These are phyloP conservation scores for Kuraishia cidri DNA, from an alignment of 805 yeast genomes.

Conservation along the genomic window DNA sequence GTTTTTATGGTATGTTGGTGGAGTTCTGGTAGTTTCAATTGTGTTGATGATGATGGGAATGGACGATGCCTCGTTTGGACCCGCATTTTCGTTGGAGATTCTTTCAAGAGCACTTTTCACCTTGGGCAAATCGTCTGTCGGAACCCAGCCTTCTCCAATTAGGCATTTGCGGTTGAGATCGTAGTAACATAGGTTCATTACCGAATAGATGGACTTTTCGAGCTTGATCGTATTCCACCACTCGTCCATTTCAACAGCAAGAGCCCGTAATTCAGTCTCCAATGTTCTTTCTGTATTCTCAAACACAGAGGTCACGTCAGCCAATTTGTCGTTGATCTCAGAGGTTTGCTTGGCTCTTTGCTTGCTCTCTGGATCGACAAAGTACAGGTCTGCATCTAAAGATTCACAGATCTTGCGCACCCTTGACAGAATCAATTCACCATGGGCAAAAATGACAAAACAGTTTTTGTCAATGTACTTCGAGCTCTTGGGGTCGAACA, in stretches of 20 bases:
- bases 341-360: conserved; percentile 26
- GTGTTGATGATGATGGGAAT: conserved; percentile 38
- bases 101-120: conserved; percentile 35
- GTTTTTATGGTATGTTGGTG: conserved; percentile 64
- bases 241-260: conserved; percentile 47
- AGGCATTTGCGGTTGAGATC: conserved; percentile 58
- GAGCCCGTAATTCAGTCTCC: conserved; percentile 56
- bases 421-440: conserved; percentile 60
- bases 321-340: conserved; percentile 39
- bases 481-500: conserved; percentile 53
- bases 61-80: conserved; percentile 4
- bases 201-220: conserved; percentile 50
- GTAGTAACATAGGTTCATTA: conserved; percentile 58
- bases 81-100: conserved; percentile 10
- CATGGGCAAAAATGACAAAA: conserved; percentile 89
- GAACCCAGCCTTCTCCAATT: conserved; percentile 73
- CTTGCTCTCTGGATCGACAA: conserved; percentile 37
- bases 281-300: conserved; percentile 43
- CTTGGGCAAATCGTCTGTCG: conserved; percentile 38
- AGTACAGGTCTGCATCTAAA: conserved; percentile 71
- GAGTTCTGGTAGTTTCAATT: conserved; percentile 54
- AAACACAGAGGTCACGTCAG: conserved; percentile 40
- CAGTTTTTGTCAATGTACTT: conserved; percentile 63
- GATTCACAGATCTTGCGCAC: conserved; percentile 84
- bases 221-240: conserved; percentile 49